Conservation (phyloP, 1,139 yeast species). For the Candida gigantensis region DNA sequence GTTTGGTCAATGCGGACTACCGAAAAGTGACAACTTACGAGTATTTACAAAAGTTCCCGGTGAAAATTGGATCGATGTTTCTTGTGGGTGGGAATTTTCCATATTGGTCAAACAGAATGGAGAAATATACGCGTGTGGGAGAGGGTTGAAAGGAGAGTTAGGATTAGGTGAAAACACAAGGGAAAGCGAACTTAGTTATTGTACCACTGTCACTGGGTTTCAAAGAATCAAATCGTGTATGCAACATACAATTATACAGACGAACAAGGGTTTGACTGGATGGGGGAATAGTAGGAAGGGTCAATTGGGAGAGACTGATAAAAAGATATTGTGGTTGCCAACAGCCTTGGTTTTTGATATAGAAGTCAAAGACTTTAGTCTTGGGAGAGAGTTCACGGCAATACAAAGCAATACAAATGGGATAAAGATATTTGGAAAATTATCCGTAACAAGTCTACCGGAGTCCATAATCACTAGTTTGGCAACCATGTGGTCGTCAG, state of each 20-base stretch:
- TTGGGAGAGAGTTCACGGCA: conserved; percentile 52
- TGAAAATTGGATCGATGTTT: conserved; percentile 40
- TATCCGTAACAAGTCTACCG: conserved; percentile 1
- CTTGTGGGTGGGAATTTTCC: conserved; percentile 82
- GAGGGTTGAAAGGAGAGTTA: conserved; percentile 72
- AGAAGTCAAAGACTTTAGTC: conserved; percentile 18
- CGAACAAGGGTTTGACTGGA: conserved; percentile 53
- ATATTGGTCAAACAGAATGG: conserved; percentile 47
- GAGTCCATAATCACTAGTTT: conserved; percentile 16
- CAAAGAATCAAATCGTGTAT: conserved; percentile 48
- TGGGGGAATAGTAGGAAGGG: conserved; percentile 87
- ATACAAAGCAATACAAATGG: conserved; percentile 15
- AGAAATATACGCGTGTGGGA: conserved; percentile 56
- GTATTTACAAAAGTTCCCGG: conserved; percentile 31
- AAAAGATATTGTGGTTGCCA: conserved; percentile 26
- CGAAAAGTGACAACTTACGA: conserved; percentile 6
- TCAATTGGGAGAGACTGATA: conserved; percentile 50
- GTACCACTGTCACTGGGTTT: conserved; percentile 14
- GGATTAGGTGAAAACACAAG: conserved; percentile 50
- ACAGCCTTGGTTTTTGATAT: conserved; percentile 21
- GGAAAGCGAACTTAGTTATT: conserved; percentile 17
- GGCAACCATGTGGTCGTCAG: conserved; percentile 80
- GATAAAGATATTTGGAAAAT: conserved; percentile 20
- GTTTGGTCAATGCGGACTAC: conserved; percentile 54
- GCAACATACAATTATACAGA: conserved; percentile 53